These are phyloP conservation scores for Solanum neorickii DNA, from an alignment of 257 asterid species.

Conservation along the genomic window DNA sequence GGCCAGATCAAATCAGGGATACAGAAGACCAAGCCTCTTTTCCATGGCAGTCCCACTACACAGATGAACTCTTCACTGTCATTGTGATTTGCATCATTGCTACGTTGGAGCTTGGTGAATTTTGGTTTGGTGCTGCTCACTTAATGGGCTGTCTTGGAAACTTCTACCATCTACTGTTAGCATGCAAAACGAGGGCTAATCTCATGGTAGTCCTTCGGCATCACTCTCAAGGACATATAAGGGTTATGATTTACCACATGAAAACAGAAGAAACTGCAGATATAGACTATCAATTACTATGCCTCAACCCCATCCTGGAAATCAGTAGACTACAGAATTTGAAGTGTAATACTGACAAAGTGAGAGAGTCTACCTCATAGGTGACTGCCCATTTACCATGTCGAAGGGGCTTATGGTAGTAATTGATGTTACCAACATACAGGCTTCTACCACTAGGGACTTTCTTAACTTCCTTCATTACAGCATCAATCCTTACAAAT, in stretches of 20 bases:
- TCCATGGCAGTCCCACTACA: neutral
- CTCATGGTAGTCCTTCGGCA: neutral
- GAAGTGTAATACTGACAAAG: neutral
- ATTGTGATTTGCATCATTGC: neutral
- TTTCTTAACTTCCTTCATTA: slow-evolving; percentile 60
- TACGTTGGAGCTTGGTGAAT: neutral
- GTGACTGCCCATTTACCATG: slow-evolving; percentile 99
- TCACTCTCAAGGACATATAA: neutral
- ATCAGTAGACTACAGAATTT: neutral
- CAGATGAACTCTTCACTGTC: neutral
- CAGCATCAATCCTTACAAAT: slow-evolving; percentile 83
- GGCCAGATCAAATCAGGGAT: neutral
- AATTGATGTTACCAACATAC: slow-evolving; percentile 85
- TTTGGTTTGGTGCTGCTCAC: neutral
- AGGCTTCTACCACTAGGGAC: slow-evolving; percentile 40
- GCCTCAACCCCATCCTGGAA: neutral
- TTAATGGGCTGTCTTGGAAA: neutral
- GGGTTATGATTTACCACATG: neutral
- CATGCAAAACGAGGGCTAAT: neutral
- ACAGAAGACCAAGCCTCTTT: neutral
- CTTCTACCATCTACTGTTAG: neutral
- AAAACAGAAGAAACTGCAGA: neutral
- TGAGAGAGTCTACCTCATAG: slow-evolving; percentile 52
- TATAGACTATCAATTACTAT: neutral
- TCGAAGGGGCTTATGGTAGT: slow-evolving; percentile 81